Base-by-base conservation (phyloP, 1,284 basidiomycete genomes). In the Boletus smithii region DNA sequence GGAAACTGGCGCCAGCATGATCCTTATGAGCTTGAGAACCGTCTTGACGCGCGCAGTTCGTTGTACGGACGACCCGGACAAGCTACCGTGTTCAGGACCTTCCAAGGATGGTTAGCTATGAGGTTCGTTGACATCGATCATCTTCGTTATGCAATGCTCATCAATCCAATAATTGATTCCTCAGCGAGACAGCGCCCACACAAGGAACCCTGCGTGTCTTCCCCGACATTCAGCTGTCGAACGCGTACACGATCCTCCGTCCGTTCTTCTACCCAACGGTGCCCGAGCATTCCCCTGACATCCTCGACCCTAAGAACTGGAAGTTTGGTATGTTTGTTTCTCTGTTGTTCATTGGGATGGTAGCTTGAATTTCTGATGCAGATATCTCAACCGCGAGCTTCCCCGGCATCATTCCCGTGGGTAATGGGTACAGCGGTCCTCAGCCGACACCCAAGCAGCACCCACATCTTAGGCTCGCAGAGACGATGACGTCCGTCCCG, bases 161-260 rank as follows among this genome's bases (percentile, higher is more conserved):
- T n/a, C 4, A 14, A 33, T 20, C 5, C 26, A 11, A 46, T 4
- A 5, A 26, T 38, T 5, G 8, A 36, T 22, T 31, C 24, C 30
- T 27, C 35, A 85, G 81, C 55, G 77, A 84, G 58, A 91, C 84
- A 0, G 83, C 74, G 0, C 87, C 88, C 0, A 76, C 72, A 1
- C 78, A 94, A 61, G 90, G 92, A 13, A 94, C 91, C 0, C 71
- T 94, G 3, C 75, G 72, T 55, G 85, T 93, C 11, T 91, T 89
- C 67, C 90, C 91, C 0, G 75, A 85, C 55, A 72, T 95, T 8
- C 59, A 76, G 8, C 72, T 91, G 18, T 81, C 85, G 9, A 89
- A 88, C 43, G 81, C 88, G 0, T 94, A 94, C 66, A 79, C 79
- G 49, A 85, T 93, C 20, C 73, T 95, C 3, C 79, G 91, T 2